Evolutionary conservation across 2,329 filamentous ascomycete genomes (phyloP).

Genomic region (Stemphylium vesicarium): DNA sequence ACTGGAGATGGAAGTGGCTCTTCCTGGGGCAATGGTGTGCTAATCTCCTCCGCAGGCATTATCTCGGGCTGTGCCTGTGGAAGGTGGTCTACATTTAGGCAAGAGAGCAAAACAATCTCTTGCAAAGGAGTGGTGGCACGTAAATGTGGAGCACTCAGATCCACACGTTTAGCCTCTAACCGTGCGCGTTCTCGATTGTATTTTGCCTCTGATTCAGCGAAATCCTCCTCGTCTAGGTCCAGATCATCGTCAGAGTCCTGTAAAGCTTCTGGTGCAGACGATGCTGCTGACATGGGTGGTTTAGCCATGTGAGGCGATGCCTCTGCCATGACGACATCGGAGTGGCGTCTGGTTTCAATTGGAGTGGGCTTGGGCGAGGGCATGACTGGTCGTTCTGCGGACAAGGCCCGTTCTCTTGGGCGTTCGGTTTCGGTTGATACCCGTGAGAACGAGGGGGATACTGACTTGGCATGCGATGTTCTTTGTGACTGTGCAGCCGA

Average conservation of each 20-base stretch:
- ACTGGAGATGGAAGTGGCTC: constrained; percentile 8
- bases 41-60: constrained; percentile 24
- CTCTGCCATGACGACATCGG: constrained; percentile 46
- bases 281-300: constrained; percentile 37
- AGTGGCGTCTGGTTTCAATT: constrained; percentile 41
- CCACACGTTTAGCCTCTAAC: constrained; percentile 52
- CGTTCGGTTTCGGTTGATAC: constrained; percentile 22
- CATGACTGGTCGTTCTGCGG: constrained; percentile 28
- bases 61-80: constrained; percentile 20
- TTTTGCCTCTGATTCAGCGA: constrained; percentile 54
- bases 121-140: constrained; percentile 54
- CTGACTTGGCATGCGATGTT: constrained; percentile 31
- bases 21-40: constrained; percentile 23
- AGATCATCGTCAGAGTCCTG: constrained; percentile 56
- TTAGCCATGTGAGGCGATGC: constrained; percentile 36
- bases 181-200: constrained; percentile 55
- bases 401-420: constrained; percentile 29
- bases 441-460: constrained; percentile 27
- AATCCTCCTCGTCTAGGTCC: constrained; percentile 55
- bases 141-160: constrained; percentile 51
- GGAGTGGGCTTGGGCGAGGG: constrained; percentile 34
- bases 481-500: constrained; percentile 28
- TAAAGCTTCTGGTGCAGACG: constrained; percentile 40
- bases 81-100: constrained; percentile 45
- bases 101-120: constrained; percentile 51